phyloP scores from a whole-genome alignment of 768 basidiomycete species.

The Cyclocybe aegerita region DNA sequence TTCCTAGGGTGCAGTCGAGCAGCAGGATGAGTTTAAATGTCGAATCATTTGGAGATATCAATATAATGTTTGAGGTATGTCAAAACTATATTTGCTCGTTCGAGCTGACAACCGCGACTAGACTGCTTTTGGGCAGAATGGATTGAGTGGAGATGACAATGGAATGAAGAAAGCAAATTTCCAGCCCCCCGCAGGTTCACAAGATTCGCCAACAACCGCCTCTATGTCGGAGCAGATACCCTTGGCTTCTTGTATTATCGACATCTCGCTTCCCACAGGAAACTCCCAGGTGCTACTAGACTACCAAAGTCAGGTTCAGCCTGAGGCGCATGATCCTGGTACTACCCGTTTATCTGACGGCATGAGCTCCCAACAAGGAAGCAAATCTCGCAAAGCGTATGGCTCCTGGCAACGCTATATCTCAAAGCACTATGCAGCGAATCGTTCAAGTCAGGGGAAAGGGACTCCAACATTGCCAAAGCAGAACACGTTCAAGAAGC shows the following conservation, averaged over 20 bases:
- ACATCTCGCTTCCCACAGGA: no score
- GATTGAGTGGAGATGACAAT: neutral
- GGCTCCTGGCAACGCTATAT: conserved; percentile 15
- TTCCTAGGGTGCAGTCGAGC: neutral
- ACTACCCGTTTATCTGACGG: no score
- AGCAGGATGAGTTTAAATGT: conserved; percentile 9
- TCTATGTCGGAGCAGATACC: no score
- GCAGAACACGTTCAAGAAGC: conserved; percentile 1
- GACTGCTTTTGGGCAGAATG: neutral
- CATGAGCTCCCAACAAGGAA: conserved; percentile 2
- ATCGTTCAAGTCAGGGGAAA: neutral
- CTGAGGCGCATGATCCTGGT: no score
- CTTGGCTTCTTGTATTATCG: no score
- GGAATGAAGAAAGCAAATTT: no score
- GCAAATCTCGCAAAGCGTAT: conserved; percentile 5
- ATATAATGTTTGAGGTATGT: conserved; percentile 8
- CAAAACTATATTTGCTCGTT: neutral
- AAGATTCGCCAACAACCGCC: no score
- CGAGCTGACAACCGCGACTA: neutral
- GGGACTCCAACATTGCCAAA: neutral
- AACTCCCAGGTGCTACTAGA: no score
- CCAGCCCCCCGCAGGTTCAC: no score
- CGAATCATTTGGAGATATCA: conserved; percentile 18
- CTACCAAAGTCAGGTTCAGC: no score
- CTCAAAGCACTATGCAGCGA: neutral